These are phyloP conservation scores for Spathaspora girioi DNA, from an alignment of 805 yeast species.

Conservation along the genomic window DNA sequence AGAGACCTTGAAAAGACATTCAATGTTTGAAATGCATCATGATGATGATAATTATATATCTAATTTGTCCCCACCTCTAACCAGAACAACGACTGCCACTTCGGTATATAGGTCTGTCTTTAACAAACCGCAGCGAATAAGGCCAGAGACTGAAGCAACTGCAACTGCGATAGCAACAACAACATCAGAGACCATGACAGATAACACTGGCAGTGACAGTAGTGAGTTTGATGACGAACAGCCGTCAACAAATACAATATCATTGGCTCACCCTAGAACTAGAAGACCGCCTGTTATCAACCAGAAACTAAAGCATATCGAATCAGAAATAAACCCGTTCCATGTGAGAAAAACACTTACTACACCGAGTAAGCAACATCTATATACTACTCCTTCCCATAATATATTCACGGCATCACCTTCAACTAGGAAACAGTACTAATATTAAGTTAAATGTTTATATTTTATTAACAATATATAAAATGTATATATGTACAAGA, in stretches of 20 bases:
- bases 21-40: background rate
- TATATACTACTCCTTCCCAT: background rate
- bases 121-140: background rate
- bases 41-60: background rate
- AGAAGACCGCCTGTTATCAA: background rate
- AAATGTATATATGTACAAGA: constrained; percentile 12
- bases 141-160: background rate
- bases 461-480: constrained; percentile 1
- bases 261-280: background rate
- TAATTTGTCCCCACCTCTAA: background rate
- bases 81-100: background rate
- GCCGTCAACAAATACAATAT: background rate
- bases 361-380: background rate
- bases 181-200: background rate
- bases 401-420: background rate
- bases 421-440: background rate
- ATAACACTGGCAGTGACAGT: background rate
- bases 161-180: background rate
- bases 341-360: background rate
- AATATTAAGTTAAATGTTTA: background rate
- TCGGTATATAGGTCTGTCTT: background rate
- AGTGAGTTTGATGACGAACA: background rate
- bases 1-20: background rate
- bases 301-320: background rate
- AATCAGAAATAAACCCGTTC: background rate